Conservation (phyloP, 805 yeast genomes). For the Lipomyces yamanashiensis region DNA sequence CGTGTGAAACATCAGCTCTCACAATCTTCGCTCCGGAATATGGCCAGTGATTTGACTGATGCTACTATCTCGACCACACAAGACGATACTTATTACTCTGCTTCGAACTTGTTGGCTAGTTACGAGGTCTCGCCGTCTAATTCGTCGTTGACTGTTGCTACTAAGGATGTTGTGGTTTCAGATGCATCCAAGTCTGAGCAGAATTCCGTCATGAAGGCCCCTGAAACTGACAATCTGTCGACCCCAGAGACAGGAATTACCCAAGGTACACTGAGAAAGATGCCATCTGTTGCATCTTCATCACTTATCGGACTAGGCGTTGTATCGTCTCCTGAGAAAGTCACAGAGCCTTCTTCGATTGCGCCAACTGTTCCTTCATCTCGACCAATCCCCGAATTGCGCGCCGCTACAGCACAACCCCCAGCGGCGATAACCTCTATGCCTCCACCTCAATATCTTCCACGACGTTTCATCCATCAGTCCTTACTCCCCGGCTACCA, state of each 20-base stretch:
- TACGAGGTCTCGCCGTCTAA: slow-evolving; percentile 3
- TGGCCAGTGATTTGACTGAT: slow-evolving; percentile 10
- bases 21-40: slow-evolving; percentile 1
- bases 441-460: slow-evolving; percentile 13
- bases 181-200: neutral
- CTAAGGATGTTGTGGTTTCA: neutral
- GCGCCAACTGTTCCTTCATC: slow-evolving; percentile 1
- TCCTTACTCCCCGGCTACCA: slow-evolving; percentile 5
- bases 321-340: neutral
- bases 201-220: too few relatives aligned
- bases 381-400: slow-evolving; percentile 1
- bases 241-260: neutral
- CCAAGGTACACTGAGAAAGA: neutral
- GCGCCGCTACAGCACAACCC: neutral
- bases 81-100: slow-evolving; percentile 29
- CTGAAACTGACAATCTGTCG: neutral
- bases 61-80: slow-evolving; percentile 3
- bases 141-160: neutral
- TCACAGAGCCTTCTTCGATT: neutral
- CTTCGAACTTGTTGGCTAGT: slow-evolving; percentile 13
- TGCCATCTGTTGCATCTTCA: slow-evolving; percentile 12
- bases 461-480: slow-evolving; percentile 9
- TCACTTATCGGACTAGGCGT: slow-evolving; percentile 10
- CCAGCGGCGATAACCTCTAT: neutral
- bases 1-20: neutral